phyloP scores from a whole-genome alignment of 2,329 filamentous ascomycete genomes.

The Fusarium devonianum region DNA sequence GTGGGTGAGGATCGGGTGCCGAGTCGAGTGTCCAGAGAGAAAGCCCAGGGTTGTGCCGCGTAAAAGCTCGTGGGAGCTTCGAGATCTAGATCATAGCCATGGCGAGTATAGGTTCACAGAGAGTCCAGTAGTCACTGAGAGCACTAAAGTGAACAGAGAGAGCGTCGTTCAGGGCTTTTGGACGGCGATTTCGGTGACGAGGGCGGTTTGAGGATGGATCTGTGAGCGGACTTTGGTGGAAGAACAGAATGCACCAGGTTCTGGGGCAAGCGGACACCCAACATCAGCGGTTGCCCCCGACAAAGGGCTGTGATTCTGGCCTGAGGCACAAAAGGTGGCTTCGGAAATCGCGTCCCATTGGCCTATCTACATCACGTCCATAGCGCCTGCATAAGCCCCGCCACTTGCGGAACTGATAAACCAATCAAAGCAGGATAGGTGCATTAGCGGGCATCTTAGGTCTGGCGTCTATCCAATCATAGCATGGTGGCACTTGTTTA shows the following conservation, averaged over 20 bases:
- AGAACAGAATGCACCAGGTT: slow-evolving; percentile 37
- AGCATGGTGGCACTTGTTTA: too few species aligned
- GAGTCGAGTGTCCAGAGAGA: slow-evolving; percentile 32
- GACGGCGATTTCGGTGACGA: slow-evolving; percentile 19
- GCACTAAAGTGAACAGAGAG: slow-evolving; percentile 32
- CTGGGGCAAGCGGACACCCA: slow-evolving; percentile 34
- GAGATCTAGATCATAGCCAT: slow-evolving; percentile 41
- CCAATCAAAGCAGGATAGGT: slow-evolving; percentile 36
- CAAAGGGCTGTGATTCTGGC: slow-evolving; percentile 28
- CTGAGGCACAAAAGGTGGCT: slow-evolving; percentile 31
- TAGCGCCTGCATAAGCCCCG: slow-evolving; percentile 34
- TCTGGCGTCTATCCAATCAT: too few species aligned
- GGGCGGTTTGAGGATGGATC: slow-evolving; percentile 26
- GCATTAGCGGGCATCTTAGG: too few species aligned
- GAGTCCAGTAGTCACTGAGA: slow-evolving; percentile 34
- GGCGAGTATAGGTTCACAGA: slow-evolving; percentile 19
- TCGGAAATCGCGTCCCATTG: slow-evolving; percentile 23
- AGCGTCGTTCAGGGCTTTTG: slow-evolving; percentile 22
- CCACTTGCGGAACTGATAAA: slow-evolving; percentile 13
- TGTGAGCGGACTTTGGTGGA: slow-evolving; percentile 35
- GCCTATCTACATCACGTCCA: too few species aligned
- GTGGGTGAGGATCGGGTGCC: slow-evolving; percentile 19
- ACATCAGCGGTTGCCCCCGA: slow-evolving; percentile 27
- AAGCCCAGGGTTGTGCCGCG: slow-evolving; percentile 32
- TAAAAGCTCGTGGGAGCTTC: slow-evolving; percentile 40